These are phyloP conservation scores for Pseudoscleropodium purum DNA, from an alignment of 225 moss, liverwort and hornwort genomes.

Conservation along the genomic window DNA sequence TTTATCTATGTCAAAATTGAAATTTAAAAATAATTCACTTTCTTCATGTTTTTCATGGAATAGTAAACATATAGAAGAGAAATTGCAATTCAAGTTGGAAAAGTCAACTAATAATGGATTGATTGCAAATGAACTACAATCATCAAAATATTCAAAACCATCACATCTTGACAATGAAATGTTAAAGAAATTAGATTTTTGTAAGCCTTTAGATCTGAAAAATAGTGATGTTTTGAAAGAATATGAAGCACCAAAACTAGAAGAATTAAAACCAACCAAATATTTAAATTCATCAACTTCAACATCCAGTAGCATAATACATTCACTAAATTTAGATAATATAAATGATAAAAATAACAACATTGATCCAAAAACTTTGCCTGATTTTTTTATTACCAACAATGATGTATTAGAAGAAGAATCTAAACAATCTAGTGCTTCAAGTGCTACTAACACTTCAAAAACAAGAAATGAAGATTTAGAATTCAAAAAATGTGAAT, in stretches of 20 bases:
- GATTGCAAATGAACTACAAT: neutral
- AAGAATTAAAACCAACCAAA: neutral
- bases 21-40: neutral
- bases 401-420: neutral
- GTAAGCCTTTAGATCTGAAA: neutral
- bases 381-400: neutral
- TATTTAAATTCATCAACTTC: neutral
- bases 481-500: neutral
- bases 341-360: neutral
- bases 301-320: neutral
- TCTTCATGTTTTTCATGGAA: neutral
- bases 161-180: neutral
- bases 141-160: neutral
- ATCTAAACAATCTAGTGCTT: neutral
- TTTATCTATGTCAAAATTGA: neutral
- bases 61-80: neutral
- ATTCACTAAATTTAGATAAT: neutral
- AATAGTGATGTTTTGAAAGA: neutral
- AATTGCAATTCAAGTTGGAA: neutral
- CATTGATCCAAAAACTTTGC: neutral
- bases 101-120: neutral
- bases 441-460: neutral
- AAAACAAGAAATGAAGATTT: neutral
- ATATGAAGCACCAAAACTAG: neutral
- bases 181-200: neutral